Evolutionary conservation across 495 filamentous ascomycete genomes (phyloP), one percentile per base, ranked within the genome.

Genomic region (Penicillium goetzii): DNA sequence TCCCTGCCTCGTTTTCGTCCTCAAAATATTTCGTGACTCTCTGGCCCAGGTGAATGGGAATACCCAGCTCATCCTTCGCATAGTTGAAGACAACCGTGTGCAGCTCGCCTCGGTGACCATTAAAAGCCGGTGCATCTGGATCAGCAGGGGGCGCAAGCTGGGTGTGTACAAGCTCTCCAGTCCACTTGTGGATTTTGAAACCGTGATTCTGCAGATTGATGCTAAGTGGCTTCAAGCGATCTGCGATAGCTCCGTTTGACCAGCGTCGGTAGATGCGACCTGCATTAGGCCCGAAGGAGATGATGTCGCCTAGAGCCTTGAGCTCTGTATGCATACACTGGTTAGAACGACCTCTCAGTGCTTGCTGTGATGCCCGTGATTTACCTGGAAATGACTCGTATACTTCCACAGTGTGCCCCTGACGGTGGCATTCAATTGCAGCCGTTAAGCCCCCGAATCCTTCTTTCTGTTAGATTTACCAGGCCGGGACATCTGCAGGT

Each of bases 381-480:
- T 59, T 21, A 68, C 65, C 62, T 19, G 83, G 80, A 60, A 87
- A 87, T 21, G 80, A 77, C 61, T 88, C 84, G 71, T 88, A 86
- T 65, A 88, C 78, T 58, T 76, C 70, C 47, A 89, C 88, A 49
- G 78, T 82, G 61, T 90, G 86, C 3, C 88, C 88, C 72, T 90
- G 88, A 25, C 86, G 80, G 53, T 78, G 70, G 62, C 84, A 86
- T 76, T 90, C 88, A 30, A 90, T 82, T n/a, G 85, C 81, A 3
- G 85, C 84, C 0, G 84, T 86, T 23, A 90, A 76, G 11, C 88
- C 88, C 34, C 82, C 88, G 28, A 90, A 82, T 49, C 88, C 88
- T 68, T 21, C 3, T 11, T 38, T 0, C 23, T 47, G 28, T 61
- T 30, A 54, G 51, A 36, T 12, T 12, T 34, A n/a, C n/a, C 14